Evolutionary conservation across 2,329 filamentous ascomycete genomes (phyloP).

Genomic region (Aspergillus pseudoterreus): DNA sequence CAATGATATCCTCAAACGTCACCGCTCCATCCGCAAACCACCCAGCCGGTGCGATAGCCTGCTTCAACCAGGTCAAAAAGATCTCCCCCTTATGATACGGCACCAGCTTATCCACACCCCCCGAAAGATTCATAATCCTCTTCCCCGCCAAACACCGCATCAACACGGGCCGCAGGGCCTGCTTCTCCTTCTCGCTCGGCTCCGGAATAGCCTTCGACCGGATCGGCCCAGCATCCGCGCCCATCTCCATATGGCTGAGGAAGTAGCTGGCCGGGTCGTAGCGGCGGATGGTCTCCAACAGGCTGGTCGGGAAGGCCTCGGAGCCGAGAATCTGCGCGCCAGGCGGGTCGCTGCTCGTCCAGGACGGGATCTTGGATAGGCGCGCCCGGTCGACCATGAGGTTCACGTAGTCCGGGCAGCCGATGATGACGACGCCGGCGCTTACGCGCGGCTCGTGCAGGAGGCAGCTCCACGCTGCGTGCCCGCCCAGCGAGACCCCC

Average conservation of each 20-base stretch:
- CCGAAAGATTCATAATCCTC: slow-evolving; percentile 51
- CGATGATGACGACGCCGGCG: slow-evolving; percentile 77
- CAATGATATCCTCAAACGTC: slow-evolving; percentile 55
- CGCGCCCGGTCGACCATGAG: slow-evolving; percentile 77
- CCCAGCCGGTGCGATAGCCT: slow-evolving; percentile 34
- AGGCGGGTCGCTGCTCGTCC: slow-evolving; percentile 51
- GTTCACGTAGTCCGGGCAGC: slow-evolving; percentile 82
- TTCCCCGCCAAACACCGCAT: slow-evolving; percentile 46
- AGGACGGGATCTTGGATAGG: slow-evolving; percentile 62
- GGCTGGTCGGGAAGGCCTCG: slow-evolving; percentile 67
- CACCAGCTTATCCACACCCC: slow-evolving; percentile 58
- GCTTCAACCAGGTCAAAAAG: slow-evolving; percentile 56
- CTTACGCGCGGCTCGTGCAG: slow-evolving; percentile 74
- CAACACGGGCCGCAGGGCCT: slow-evolving; percentile 42
- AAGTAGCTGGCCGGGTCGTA: slow-evolving; percentile 75
- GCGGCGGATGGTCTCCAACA: slow-evolving; percentile 60
- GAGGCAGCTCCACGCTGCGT: slow-evolving; percentile 79
- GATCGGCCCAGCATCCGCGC: slow-evolving; percentile 18
- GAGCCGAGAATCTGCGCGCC: slow-evolving; percentile 70
- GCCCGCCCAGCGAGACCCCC: slow-evolving; percentile 82
- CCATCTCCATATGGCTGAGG: slow-evolving; percentile 49
- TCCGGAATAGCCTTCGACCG: slow-evolving; percentile 32
- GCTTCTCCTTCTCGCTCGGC: slow-evolving; percentile 42
- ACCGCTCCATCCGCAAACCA: slow-evolving; percentile 52
- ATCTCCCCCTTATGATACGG: slow-evolving; percentile 55